Percentiles rank a stretch among this genome's conserved stretches.
Conservation (phyloP, 805 yeast genomes). For the Monosporozyma aerobia region DNA sequence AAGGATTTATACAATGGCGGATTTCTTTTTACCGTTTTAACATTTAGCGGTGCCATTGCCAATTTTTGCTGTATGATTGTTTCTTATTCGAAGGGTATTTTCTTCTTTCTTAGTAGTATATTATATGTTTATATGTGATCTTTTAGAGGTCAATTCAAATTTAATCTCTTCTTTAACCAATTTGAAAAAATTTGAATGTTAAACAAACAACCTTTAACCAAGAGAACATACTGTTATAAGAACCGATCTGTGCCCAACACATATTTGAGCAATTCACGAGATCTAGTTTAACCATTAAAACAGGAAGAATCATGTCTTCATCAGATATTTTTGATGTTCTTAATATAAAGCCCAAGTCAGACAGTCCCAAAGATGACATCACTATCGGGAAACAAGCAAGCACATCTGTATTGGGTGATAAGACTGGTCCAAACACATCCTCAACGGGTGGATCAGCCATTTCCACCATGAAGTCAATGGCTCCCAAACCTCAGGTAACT, state of each 20-base stretch:
- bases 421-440: conserved; percentile 1
- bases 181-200: not conserved
- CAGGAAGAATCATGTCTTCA: conserved; percentile 27
- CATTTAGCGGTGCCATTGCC: not conserved
- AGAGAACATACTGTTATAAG: not conserved
- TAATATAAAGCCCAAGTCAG: conserved; percentile 42
- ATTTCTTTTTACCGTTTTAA: not conserved
- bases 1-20: not conserved
- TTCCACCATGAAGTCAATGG: conserved; percentile 4
- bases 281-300: not conserved
- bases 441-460: conserved; percentile 4
- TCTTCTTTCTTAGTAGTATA: conserved; percentile 44
- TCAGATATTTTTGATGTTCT: conserved; percentile 72
- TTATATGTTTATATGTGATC: conserved; percentile 9
- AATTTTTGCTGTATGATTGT: conserved; percentile 30
- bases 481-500: conserved; percentile 29
- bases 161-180: not conserved
- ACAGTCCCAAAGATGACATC: conserved; percentile 14
- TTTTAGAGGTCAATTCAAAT: conserved; percentile 5
- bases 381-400: conserved; percentile 14
- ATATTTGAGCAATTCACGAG: not conserved
- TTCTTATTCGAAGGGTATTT: conserved; percentile 42
- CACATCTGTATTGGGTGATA: not conserved
- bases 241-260: not conserved
- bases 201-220: not conserved